Conservation (phyloP, 208 protist species). For the Leishmania lainsoni region DNA sequence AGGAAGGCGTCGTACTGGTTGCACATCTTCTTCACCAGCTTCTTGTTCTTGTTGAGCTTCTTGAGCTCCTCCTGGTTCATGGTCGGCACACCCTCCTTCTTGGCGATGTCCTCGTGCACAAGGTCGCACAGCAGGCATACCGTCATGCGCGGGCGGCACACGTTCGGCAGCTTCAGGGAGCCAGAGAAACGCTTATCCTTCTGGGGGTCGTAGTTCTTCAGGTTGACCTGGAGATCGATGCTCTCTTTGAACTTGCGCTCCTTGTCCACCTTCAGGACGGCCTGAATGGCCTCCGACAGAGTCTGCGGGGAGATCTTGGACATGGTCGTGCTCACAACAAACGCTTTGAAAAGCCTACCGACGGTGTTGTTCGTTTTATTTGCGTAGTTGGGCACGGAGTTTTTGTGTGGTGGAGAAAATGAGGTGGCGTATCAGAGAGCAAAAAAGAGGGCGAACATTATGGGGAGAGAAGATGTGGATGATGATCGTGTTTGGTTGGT, state of each 20-base stretch:
- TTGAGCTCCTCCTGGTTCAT: constrained; percentile 98
- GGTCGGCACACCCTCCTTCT: constrained; percentile 90
- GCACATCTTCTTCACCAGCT: constrained; percentile 99
- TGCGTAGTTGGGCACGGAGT: neutral
- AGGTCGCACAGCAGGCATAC: constrained; percentile 98
- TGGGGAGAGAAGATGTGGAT: neutral
- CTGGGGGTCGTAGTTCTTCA: constrained; percentile 99
- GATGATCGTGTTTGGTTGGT: neutral
- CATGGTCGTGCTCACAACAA: constrained; percentile 45
- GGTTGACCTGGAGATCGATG: constrained; percentile 99
- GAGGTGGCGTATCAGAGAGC: neutral
- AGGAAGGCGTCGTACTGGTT: constrained; percentile 99
- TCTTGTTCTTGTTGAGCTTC: constrained; percentile 99
- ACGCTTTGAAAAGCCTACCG: neutral
- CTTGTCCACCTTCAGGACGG: constrained; percentile 76
- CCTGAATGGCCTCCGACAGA: constrained; percentile 86
- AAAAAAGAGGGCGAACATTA: neutral
- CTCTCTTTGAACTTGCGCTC: constrained; percentile 98
- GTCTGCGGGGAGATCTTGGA: constrained; percentile 87
- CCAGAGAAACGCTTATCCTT: constrained; percentile 99
- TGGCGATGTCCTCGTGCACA: constrained; percentile 95
- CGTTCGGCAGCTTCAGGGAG: constrained; percentile 94
- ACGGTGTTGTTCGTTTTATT: neutral
- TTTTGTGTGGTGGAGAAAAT: neutral
- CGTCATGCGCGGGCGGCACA: constrained; percentile 93